Evolutionary conservation across 2,329 filamentous ascomycete species (phyloP).

Genomic region (Ilyonectria robusta): DNA sequence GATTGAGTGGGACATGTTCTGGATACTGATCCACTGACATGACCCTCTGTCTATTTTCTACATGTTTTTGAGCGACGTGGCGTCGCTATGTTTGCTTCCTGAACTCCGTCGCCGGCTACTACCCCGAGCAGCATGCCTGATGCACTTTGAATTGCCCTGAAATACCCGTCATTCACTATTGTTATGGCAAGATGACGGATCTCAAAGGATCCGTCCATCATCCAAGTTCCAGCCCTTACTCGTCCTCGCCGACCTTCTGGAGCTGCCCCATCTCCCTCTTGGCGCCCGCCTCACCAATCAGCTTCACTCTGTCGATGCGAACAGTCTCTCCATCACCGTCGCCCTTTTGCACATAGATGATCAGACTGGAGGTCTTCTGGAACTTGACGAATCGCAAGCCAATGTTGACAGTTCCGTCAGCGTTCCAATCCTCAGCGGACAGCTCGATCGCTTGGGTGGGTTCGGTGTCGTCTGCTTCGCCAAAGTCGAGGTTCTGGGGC

Average conservation of each 20-base stretch:
- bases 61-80: constrained; percentile 21
- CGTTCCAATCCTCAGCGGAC: constrained; percentile 84
- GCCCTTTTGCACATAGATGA: constrained; percentile 90
- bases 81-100: constrained; percentile 32
- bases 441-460: constrained; percentile 86
- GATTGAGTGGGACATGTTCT: not conserved
- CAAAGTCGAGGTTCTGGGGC: constrained; percentile 91
- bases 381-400: constrained; percentile 94
- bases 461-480: constrained; percentile 90
- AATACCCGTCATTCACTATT: constrained; percentile 15
- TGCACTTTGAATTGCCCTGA: constrained; percentile 25
- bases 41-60: constrained; percentile 41
- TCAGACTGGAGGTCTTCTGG: constrained; percentile 89
- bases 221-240: constrained; percentile 57
- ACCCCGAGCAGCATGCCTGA: constrained; percentile 24
- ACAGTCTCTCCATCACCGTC: constrained; percentile 88
- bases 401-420: constrained; percentile 80
- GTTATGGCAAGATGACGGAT: constrained; percentile 11
- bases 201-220: constrained; percentile 7
- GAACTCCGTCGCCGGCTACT: constrained; percentile 39
- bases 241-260: constrained; percentile 90
- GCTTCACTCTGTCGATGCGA: constrained; percentile 81
- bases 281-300: constrained; percentile 92
- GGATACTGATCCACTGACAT: not conserved
- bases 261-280: constrained; percentile 95